phyloP scores from a whole-genome alignment of 768 basidiomycete species.

The Lentinula detonsa region DNA sequence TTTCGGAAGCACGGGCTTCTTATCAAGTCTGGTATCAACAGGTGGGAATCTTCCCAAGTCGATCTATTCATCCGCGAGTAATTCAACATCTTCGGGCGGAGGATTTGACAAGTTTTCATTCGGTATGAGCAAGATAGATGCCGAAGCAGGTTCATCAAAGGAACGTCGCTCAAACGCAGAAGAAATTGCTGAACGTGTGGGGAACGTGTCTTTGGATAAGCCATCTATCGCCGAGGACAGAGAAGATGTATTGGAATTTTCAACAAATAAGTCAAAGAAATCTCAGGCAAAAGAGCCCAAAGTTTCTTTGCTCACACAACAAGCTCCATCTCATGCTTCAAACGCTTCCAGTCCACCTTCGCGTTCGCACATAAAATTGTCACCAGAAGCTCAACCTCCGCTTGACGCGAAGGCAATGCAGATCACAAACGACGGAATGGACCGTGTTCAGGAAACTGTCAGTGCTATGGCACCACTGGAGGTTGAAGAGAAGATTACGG shows the following conservation, averaged over 20 bases:
- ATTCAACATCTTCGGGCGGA: conserved; percentile 3
- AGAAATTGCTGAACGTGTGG: conserved; percentile 43
- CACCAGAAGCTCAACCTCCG: conserved; percentile 1
- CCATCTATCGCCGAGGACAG: conserved; percentile 19
- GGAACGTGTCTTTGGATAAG: conserved; percentile 37
- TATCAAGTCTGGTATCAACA: conserved; percentile 7
- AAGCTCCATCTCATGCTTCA: conserved; percentile 31
- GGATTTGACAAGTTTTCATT: conserved; percentile 84
- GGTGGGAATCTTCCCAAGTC: conserved; percentile 2
- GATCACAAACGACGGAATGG: conserved; percentile 1
- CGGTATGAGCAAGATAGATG: conserved; percentile 87
- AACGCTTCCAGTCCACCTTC: not conserved
- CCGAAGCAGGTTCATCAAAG: conserved; percentile 24
- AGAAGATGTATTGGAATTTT: conserved; percentile 16
- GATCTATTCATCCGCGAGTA: conserved; percentile 6
- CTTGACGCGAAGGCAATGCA: not conserved
- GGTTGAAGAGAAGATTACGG: conserved; percentile 71
- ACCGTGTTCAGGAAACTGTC: conserved; percentile 12
- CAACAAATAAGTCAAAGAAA: not conserved
- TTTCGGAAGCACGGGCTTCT: conserved; percentile 52
- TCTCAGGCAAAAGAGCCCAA: conserved; percentile 30
- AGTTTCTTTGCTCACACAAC: conserved; percentile 56
- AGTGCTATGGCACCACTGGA: conserved; percentile 19
- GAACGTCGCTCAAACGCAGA: conserved; percentile 1
- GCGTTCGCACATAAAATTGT: conserved; percentile 4